These are phyloP conservation scores for Paspalum notatum DNA, from an alignment of 176 grass and related monocot species.

Conservation along the genomic window DNA sequence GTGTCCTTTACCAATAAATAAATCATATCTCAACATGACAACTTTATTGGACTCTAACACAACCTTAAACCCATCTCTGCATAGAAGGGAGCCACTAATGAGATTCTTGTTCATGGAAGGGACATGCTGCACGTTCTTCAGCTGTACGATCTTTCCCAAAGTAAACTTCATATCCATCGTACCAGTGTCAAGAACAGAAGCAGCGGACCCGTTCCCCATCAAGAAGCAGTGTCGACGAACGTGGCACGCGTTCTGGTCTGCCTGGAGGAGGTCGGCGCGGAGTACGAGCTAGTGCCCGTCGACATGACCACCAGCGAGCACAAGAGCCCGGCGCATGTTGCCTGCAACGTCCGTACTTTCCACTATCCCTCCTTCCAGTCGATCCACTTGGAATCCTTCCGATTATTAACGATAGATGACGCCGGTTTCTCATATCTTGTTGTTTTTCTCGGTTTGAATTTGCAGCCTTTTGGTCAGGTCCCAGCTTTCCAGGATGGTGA, in stretches of 20 bases:
- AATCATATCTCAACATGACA: too few relatives aligned
- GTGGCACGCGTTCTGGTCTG: conserved; percentile 42
- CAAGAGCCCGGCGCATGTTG: conserved; percentile 40
- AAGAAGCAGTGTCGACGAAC: conserved; percentile 24
- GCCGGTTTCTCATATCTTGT: neutral
- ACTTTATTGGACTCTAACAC: too few relatives aligned
- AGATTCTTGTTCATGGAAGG: too few relatives aligned
- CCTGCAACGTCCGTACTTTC: conserved; percentile 21
- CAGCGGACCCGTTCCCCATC: too few relatives aligned
- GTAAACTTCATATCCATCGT: too few relatives aligned
- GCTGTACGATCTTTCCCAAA: too few relatives aligned
- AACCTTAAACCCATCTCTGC: too few relatives aligned
- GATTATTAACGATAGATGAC: neutral
- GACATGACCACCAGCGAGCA: conserved; percentile 48
- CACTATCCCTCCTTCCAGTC: neutral
- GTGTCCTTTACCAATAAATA: too few relatives aligned
- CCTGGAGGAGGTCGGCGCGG: conserved; percentile 45
- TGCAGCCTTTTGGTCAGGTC: conserved; percentile 60
- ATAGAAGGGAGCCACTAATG: too few relatives aligned
- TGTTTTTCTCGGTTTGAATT: neutral
- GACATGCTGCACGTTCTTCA: too few relatives aligned
- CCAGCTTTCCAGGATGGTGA: conserved; percentile 57
- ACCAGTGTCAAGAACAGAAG: too few relatives aligned
- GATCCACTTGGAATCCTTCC: neutral
- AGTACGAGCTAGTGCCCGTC: conserved; percentile 48